These are phyloP conservation scores for Tolypocladium album DNA, from an alignment of 2,329 filamentous ascomycete species.

Conservation along the genomic window DNA sequence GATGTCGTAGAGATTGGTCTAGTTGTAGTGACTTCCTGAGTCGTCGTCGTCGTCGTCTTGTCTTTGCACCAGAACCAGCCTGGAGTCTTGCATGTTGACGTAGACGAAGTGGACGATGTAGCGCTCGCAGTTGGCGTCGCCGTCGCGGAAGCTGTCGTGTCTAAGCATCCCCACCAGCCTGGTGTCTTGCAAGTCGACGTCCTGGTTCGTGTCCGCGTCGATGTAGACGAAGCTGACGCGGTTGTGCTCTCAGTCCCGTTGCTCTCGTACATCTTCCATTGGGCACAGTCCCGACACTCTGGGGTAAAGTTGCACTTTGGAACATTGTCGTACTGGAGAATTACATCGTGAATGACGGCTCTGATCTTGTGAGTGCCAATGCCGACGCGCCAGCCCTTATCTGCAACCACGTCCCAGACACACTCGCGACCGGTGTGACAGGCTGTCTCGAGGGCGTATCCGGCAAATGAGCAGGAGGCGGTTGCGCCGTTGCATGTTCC, in stretches of 20 bases:
- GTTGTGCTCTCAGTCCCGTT: constrained; percentile 74
- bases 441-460: constrained; percentile 87
- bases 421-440: constrained; percentile 87
- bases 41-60: constrained; percentile 20
- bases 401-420: constrained; percentile 82
- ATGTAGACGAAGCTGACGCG: constrained; percentile 41
- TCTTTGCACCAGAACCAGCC: constrained; percentile 60
- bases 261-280: constrained; percentile 92
- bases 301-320: constrained; percentile 65
- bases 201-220: constrained; percentile 58
- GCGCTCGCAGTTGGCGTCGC: constrained; percentile 24
- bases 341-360: constrained; percentile 77
- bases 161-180: constrained; percentile 80
- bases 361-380: constrained; percentile 87
- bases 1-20: constrained; percentile 10
- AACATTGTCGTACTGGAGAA: constrained; percentile 72
- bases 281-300: constrained; percentile 79
- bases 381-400: constrained; percentile 86
- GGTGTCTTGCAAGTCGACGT: constrained; percentile 86
- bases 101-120: constrained; percentile 33
- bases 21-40: constrained; percentile 19
- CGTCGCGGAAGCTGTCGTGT: constrained; percentile 42
- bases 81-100: constrained; percentile 49
- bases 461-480: constrained; percentile 79
- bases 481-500: constrained; percentile 87